Conservation (phyloP, 305 asterid species). For the Solanum hybrid region DNA sequence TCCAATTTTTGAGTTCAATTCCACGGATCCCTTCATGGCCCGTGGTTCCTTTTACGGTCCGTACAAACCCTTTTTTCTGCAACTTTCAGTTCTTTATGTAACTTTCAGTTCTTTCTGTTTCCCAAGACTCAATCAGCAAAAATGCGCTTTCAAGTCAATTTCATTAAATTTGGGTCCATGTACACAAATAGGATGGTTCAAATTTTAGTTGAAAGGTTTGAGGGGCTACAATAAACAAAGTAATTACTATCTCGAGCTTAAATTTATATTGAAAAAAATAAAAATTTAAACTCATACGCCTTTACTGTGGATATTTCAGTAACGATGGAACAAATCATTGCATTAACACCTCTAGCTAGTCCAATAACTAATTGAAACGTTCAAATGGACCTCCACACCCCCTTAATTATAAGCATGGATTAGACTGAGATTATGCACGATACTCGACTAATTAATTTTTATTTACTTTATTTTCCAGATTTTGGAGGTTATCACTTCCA, state of each 20-base stretch:
- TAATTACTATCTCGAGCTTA: too few species aligned
- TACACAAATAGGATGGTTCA: too few species aligned
- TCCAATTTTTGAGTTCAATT: not conserved
- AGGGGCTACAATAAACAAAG: not conserved
- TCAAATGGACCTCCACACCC: too few species aligned
- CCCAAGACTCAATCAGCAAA: too few species aligned
- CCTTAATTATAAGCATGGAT: not conserved
- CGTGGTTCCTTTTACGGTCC: too few species aligned
- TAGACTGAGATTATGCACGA: not conserved
- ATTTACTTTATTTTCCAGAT: not conserved
- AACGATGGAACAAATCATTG: not conserved
- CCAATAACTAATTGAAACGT: not conserved
- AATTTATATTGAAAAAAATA: not conserved
- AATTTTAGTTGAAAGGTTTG: too few species aligned
- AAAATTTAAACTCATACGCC: not conserved
- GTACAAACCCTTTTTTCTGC: too few species aligned
- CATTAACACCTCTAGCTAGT: not conserved
- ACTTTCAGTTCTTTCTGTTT: too few species aligned
- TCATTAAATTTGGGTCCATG: too few species aligned
- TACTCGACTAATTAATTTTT: not conserved
- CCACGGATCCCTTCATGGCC: not conserved
- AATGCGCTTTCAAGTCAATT: too few species aligned
- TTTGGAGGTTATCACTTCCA: conserved; percentile 37
- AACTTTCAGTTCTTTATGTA: too few species aligned
- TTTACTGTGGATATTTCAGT: too few species aligned